Conservation (phyloP, 2,329 filamentous ascomycete genomes). For the Lecanicillium sp. region DNA sequence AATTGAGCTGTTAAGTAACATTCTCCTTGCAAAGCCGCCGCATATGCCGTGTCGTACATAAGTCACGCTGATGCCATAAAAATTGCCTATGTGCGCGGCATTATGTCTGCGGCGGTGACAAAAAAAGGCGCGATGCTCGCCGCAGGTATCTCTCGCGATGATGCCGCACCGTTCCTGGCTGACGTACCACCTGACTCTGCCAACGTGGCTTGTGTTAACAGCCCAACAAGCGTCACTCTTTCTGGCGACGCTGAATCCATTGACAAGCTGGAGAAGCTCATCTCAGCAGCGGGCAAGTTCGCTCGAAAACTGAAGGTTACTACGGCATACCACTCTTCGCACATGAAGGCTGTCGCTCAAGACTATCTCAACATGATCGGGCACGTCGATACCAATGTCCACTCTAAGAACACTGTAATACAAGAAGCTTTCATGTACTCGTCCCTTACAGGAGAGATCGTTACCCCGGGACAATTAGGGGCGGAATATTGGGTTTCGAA, state of each 20-base stretch:
- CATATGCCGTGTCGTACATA: constrained; percentile 13
- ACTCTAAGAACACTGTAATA: background rate
- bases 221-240: constrained; percentile 21
- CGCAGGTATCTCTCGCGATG: constrained; percentile 11
- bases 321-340: constrained; percentile 19
- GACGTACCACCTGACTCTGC: constrained; percentile 2
- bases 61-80: constrained; percentile 15
- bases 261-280: constrained; percentile 8
- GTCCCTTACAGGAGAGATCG: background rate
- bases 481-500: constrained; percentile 14
- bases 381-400: constrained; percentile 1
- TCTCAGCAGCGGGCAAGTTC: constrained; percentile 11
- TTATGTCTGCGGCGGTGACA: constrained; percentile 1
- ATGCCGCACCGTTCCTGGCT: background rate
- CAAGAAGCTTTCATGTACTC: constrained; percentile 1
- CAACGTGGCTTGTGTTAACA: constrained; percentile 23
- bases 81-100: constrained; percentile 15
- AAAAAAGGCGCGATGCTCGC: constrained; percentile 19
- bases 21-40: too few species aligned
- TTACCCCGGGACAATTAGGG: background rate
- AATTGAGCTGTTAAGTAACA: too few species aligned
- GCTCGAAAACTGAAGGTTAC: constrained; percentile 20
- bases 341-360: constrained; percentile 17
- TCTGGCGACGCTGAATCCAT: constrained; percentile 19
- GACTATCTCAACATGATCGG: constrained; percentile 14